These are phyloP conservation scores for Ceriops decandra DNA, from an alignment of 345 rosid genomes.

Conservation along the genomic window DNA sequence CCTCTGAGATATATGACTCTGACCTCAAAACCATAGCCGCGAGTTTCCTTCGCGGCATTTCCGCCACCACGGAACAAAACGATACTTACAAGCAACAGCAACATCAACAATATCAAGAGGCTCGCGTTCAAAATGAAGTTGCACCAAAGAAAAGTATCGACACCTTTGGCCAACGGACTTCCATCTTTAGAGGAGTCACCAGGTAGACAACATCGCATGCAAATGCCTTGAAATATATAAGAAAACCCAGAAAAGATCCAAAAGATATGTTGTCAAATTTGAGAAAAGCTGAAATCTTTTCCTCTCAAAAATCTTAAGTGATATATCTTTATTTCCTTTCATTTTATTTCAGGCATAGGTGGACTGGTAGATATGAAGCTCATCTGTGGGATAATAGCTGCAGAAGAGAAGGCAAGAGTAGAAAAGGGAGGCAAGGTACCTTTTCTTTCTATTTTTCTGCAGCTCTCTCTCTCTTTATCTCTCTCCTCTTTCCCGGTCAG, in stretches of 20 bases:
- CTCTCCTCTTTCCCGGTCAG: neutral
- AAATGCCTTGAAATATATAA: no score
- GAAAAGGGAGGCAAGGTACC: slow-evolving; percentile 91
- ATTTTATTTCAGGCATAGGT: slow-evolving; percentile 55
- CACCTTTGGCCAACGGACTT: slow-evolving; percentile 86
- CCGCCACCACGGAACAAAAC: slow-evolving; percentile 23
- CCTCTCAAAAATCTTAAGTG: neutral
- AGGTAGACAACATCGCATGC: slow-evolving; percentile 33
- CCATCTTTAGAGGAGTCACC: slow-evolving; percentile 86
- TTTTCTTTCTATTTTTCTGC: no score
- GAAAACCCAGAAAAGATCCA: no score
- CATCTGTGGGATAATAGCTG: slow-evolving; percentile 95
- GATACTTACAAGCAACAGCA: slow-evolving; percentile 18
- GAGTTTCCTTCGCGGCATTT: slow-evolving; percentile 61
- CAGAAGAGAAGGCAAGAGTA: slow-evolving; percentile 87
- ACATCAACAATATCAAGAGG: slow-evolving; percentile 25
- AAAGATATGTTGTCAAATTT: no score
- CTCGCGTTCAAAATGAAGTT: slow-evolving; percentile 20
- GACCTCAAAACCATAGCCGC: slow-evolving; percentile 79
- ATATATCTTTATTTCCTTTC: neutral
- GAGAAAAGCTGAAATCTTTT: neutral
- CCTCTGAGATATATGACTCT: slow-evolving; percentile 47
- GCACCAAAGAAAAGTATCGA: slow-evolving; percentile 55
- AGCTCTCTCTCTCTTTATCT: no score
- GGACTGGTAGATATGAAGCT: slow-evolving; percentile 96